Conservation (phyloP, 2,329 filamentous ascomycete species). For the Penicillium freii region DNA sequence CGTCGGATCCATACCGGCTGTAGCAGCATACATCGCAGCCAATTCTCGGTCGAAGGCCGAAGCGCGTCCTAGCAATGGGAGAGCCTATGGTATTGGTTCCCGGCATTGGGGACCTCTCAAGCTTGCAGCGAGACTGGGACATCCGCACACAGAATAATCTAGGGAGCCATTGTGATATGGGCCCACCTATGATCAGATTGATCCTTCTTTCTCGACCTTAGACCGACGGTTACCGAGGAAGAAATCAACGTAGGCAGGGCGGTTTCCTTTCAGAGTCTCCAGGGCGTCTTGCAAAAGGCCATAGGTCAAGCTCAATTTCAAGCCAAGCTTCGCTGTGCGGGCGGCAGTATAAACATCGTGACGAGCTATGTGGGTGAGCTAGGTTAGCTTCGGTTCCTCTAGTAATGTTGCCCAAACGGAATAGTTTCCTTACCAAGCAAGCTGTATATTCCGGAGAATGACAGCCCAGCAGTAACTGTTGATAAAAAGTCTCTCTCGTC, state of each 20-base stretch:
- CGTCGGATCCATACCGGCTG: background rate
- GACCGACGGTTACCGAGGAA: slow-evolving; percentile 49
- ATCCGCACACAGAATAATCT: background rate
- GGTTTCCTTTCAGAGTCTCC: slow-evolving; percentile 66
- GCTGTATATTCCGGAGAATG: slow-evolving; percentile 83
- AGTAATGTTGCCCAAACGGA: background rate
- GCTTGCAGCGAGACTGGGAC: background rate
- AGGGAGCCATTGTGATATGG: background rate
- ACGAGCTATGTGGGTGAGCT: slow-evolving; percentile 55
- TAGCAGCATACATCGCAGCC: background rate
- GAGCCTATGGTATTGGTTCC: background rate
- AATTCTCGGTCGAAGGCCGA: background rate
- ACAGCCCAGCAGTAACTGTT: slow-evolving; percentile 77
- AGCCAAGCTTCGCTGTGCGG: slow-evolving; percentile 74
- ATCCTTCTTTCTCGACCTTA: slow-evolving; percentile 17
- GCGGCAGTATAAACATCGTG: slow-evolving; percentile 75
- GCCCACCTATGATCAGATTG: slow-evolving; percentile 12
- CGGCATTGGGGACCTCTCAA: background rate
- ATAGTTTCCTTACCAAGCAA: slow-evolving; percentile 65
- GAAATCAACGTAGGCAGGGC: slow-evolving; percentile 72
- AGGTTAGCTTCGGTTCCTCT: slow-evolving; percentile 11
- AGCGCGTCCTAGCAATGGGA: background rate
- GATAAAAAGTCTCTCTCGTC: slow-evolving; percentile 71
- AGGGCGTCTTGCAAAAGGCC: slow-evolving; percentile 77
- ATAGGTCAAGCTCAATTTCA: slow-evolving; percentile 75